These are phyloP conservation scores for Fusarium nematophilum DNA, from an alignment of 2,329 filamentous ascomycete species.

Conservation along the genomic window DNA sequence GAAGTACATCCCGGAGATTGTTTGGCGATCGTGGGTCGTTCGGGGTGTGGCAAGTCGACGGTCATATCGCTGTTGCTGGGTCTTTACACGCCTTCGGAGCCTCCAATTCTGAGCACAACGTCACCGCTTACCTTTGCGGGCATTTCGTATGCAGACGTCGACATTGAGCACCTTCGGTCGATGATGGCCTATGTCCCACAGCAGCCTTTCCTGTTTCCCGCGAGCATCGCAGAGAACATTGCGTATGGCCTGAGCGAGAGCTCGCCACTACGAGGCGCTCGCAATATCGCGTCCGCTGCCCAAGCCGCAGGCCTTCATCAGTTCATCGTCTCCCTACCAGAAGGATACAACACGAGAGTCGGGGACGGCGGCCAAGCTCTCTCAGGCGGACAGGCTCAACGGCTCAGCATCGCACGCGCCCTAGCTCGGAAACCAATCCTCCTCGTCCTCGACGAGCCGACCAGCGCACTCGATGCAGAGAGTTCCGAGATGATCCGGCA, in stretches of 20 bases:
- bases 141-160: constrained; percentile 66
- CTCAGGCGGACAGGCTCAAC: constrained; percentile 85
- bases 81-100: constrained; percentile 66
- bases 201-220: constrained; percentile 80
- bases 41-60: constrained; percentile 93
- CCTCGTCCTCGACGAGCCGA: constrained; percentile 88
- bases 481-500: constrained; percentile 72
- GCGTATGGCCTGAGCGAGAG: constrained; percentile 75
- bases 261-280: constrained; percentile 60
- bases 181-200: constrained; percentile 77
- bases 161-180: constrained; percentile 69
- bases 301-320: constrained; percentile 75
- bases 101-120: not conserved
- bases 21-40: constrained; percentile 83
- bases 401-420: constrained; percentile 83
- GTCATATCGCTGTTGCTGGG: constrained; percentile 79
- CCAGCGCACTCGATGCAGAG: constrained; percentile 79
- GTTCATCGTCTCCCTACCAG: constrained; percentile 78
- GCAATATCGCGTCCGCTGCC: constrained; percentile 63
- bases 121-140: constrained; percentile 67
- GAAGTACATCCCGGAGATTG: constrained; percentile 71
- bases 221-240: constrained; percentile 83
- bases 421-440: constrained; percentile 77
- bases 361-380: constrained; percentile 81
- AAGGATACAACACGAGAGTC: constrained; percentile 70